Percentiles rank a stretch among this genome's conserved stretches.
Evolutionary conservation across 2,329 filamentous ascomycete genomes (phyloP).

Genomic region (Chaetomiaceae sp.): DNA sequence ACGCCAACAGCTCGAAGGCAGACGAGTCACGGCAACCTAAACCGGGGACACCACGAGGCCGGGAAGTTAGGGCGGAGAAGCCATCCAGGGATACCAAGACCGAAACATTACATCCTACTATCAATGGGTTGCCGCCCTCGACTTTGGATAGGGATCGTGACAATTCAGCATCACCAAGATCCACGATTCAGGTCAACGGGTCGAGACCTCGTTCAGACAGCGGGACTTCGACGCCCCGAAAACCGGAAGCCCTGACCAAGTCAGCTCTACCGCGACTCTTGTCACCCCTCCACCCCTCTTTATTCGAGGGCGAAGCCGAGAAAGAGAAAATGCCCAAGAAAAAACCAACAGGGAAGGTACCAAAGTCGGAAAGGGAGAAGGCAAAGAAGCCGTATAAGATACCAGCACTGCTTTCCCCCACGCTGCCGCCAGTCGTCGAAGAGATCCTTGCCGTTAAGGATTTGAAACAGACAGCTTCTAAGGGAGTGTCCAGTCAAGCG

Average conservation of each 20-base stretch:
- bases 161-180: conserved; percentile 25
- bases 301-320: conserved; percentile 35
- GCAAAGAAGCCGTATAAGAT: conserved; percentile 37
- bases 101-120: conserved; percentile 20
- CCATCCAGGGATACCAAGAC: conserved; percentile 15
- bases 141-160: conserved; percentile 25
- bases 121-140: conserved; percentile 22
- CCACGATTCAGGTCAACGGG: conserved; percentile 29
- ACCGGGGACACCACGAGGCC: conserved; percentile 18
- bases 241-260: conserved; percentile 30
- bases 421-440: conserved; percentile 49
- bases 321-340: conserved; percentile 34
- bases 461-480: conserved; percentile 31
- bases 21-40: conserved; percentile 20
- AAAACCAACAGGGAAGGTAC: conserved; percentile 26
- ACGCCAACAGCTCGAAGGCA: conserved; percentile 25
- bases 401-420: conserved; percentile 53
- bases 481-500: conserved; percentile 23
- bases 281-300: conserved; percentile 47
- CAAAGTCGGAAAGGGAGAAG: conserved; percentile 31
- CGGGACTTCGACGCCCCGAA: conserved; percentile 25
- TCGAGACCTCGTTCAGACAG: conserved; percentile 25
- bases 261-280: conserved; percentile 47
- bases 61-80: conserved; percentile 18
- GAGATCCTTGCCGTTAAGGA: conserved; percentile 36